phyloP scores from a whole-genome alignment of 2,329 filamentous ascomycete species.

The Penicillium sp. region DNA sequence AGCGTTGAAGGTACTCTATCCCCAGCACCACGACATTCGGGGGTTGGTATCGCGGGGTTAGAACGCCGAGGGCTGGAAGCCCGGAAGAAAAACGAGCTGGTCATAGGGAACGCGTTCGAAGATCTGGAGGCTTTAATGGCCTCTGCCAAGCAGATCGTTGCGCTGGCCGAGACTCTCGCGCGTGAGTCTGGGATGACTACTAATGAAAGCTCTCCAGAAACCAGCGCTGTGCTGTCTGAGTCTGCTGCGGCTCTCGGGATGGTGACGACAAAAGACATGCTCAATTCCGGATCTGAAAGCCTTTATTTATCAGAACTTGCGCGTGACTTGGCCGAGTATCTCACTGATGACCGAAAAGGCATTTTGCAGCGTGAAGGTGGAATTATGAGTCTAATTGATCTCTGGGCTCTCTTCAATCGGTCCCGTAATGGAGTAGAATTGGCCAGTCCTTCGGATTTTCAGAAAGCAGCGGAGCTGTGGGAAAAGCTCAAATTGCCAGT shows the following conservation, averaged over 20 bases:
- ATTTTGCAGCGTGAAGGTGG: constrained; percentile 72
- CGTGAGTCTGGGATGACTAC: constrained; percentile 53
- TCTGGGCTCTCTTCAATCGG: constrained; percentile 92
- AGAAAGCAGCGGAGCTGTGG: constrained; percentile 81
- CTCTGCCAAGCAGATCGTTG: constrained; percentile 90
- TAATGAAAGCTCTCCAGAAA: constrained; percentile 57
- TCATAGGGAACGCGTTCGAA: constrained; percentile 90
- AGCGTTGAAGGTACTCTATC: constrained; percentile 19
- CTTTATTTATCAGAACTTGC: constrained; percentile 83
- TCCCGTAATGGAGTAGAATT: constrained; percentile 88
- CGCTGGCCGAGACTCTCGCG: constrained; percentile 79
- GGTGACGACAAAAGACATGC: constrained; percentile 90
- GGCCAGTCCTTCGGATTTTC: constrained; percentile 82
- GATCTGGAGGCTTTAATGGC: constrained; percentile 95
- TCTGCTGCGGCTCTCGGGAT: constrained; percentile 76
- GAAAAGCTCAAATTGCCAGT: constrained; percentile 78
- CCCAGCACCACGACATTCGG: constrained; percentile 41
- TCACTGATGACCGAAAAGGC: constrained; percentile 74
- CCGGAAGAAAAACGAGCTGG: constrained; percentile 82
- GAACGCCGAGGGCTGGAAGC: constrained; percentile 76
- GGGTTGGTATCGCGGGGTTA: constrained; percentile 81
- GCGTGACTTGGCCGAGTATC: constrained; percentile 75
- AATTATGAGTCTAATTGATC: constrained; percentile 78
- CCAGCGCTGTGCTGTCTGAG: constrained; percentile 66
- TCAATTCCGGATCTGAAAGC: constrained; percentile 68